phyloP scores from a whole-genome alignment of 75 land plant species.

The Gnetum montanum region DNA sequence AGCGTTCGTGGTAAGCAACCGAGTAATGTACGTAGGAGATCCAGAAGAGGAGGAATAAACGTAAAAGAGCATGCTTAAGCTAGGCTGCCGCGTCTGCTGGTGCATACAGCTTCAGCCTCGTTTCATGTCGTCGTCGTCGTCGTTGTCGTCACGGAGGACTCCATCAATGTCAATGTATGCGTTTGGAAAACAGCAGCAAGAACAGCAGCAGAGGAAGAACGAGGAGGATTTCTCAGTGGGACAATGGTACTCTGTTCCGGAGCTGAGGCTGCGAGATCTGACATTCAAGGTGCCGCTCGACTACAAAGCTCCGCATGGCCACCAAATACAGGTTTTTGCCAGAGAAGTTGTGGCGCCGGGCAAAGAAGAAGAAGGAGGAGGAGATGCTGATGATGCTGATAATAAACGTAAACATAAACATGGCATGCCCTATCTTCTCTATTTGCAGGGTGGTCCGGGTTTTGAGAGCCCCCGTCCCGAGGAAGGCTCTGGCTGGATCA shows the following conservation, averaged over 20 bases:
- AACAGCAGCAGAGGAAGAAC: background rate
- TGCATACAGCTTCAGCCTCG: no score
- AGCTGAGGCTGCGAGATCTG: conserved; percentile 65
- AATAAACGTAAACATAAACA: conserved; percentile 17
- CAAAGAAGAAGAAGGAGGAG: no score
- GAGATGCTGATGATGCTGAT: no score
- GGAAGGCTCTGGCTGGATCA: conserved; percentile 85
- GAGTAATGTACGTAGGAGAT: no score
- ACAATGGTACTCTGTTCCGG: conserved; percentile 63
- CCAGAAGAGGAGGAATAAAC: no score
- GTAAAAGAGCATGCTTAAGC: no score
- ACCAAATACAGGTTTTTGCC: conserved; percentile 50
- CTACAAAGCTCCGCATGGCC: conserved; percentile 18
- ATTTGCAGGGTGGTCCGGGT: conserved; percentile 95
- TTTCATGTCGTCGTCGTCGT: no score
- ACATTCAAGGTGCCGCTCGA: conserved; percentile 64
- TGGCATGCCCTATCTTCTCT: conserved; percentile 80
- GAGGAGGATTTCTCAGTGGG: conserved; percentile 25
- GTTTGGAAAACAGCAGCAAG: background rate
- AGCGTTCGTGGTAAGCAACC: no score
- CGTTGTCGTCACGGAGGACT: no score
- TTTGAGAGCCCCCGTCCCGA: conserved; percentile 71
- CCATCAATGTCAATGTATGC: no score
- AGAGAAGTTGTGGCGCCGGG: conserved; percentile 87
- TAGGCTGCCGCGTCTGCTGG: no score